phyloP scores from a whole-genome alignment of 257 asterid genomes.

The Petrea volubilis region DNA sequence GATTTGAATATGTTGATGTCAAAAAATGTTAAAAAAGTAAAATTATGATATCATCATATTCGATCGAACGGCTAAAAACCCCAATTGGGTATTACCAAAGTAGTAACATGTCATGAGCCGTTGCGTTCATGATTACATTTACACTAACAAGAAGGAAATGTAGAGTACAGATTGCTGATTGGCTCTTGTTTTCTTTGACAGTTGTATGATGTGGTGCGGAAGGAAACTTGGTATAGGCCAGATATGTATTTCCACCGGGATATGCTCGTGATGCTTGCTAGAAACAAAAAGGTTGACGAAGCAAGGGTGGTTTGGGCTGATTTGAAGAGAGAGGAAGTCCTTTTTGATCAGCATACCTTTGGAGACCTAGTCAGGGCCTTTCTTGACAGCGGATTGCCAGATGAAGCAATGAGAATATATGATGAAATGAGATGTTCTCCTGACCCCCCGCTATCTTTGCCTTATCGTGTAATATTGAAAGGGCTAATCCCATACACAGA shows the following conservation, averaged over 20 bases:
- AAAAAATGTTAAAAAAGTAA: too few relatives aligned
- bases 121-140: background rate
- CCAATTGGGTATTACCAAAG: too few relatives aligned
- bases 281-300: slow-evolving; percentile 73
- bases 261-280: slow-evolving; percentile 95
- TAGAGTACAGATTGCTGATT: slow-evolving; percentile 7
- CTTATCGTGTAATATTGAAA: slow-evolving; percentile 83
- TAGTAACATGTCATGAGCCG: too few relatives aligned
- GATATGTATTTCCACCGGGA: slow-evolving; percentile 94
- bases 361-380: slow-evolving; percentile 93
- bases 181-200: slow-evolving; percentile 26
- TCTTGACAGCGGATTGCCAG: slow-evolving; percentile 59
- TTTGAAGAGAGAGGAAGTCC: slow-evolving; percentile 70
- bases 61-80: too few relatives aligned
- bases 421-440: slow-evolving; percentile 88
- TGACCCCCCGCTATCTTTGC: slow-evolving; percentile 75
- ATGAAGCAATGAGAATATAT: slow-evolving; percentile 79
- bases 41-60: too few relatives aligned
- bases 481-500: slow-evolving; percentile 80
- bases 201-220: slow-evolving; percentile 78
- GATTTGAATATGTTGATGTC: too few relatives aligned
- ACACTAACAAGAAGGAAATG: background rate
- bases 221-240: slow-evolving; percentile 89
- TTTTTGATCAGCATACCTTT: slow-evolving; percentile 92
- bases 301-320: slow-evolving; percentile 77